A percentile compares a stretch with the other conserved stretches of the same genome.
phyloP scores from a whole-genome alignment of 2,329 filamentous ascomycete species.

The Verticillium zaregamsianum region DNA sequence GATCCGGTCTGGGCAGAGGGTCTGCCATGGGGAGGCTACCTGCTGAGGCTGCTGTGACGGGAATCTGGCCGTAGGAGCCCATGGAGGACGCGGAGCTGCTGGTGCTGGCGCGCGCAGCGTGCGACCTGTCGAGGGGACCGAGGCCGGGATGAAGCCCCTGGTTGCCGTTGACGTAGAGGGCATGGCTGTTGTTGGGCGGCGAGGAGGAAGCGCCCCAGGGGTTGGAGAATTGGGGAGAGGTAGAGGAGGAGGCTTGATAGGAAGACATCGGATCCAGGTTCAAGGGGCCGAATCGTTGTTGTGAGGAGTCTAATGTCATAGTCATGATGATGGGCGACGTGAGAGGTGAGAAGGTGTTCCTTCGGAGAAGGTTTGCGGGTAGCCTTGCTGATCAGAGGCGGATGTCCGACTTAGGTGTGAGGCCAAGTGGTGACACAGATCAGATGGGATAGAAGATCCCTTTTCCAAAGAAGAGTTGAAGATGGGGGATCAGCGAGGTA shows the following conservation, averaged over 20 bases:
- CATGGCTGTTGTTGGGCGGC: constrained; percentile 38
- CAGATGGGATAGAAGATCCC: constrained; percentile 27
- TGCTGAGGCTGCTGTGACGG: constrained; percentile 70
- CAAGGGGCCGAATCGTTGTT: constrained; percentile 73
- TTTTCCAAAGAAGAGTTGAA: constrained; percentile 15
- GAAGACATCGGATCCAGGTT: constrained; percentile 75
- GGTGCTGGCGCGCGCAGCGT: constrained; percentile 51
- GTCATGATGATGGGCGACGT: constrained; percentile 61
- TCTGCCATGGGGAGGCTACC: constrained; percentile 56
- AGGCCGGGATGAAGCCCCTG: constrained; percentile 55
- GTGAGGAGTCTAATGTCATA: constrained; percentile 90
- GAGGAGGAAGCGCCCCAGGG: constrained; percentile 70
- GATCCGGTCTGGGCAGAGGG: constrained; percentile 59
- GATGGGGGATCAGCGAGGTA: constrained; percentile 54
- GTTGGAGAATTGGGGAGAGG: constrained; percentile 80
- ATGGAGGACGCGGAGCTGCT: constrained; percentile 56
- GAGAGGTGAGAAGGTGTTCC: constrained; percentile 3
- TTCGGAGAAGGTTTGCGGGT: constrained; percentile 18
- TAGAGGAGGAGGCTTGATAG: constrained; percentile 48
- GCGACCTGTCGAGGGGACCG: constrained; percentile 46
- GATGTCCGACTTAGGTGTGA: constrained; percentile 33
- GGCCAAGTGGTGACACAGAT: constrained; percentile 37
- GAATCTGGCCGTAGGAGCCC: constrained; percentile 68
- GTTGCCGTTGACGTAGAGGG: constrained; percentile 58
- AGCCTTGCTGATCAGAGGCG: constrained; percentile 49